These are phyloP conservation scores for Dipteronia sinensis DNA, from an alignment of 345 rosid genomes.

Conservation along the genomic window DNA sequence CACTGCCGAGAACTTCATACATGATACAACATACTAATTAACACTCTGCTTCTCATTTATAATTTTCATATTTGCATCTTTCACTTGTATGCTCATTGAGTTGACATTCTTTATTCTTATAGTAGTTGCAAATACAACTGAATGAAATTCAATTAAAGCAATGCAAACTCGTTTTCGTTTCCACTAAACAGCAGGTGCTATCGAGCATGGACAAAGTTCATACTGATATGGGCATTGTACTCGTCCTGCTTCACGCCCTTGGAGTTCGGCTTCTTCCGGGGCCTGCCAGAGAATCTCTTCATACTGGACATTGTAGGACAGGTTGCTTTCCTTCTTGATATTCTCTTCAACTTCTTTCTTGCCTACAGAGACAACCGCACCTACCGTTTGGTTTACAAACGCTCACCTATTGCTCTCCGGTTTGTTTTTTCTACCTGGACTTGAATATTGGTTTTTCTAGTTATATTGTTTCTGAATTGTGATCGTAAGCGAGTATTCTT, in stretches of 20 bases:
- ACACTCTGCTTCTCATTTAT: too few species aligned
- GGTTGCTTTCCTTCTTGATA: constrained; percentile 73
- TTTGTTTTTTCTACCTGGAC: constrained; percentile 23
- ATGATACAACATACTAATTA: too few species aligned
- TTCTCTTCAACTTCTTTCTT: constrained; percentile 60
- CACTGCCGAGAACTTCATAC: too few species aligned
- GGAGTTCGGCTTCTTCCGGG: constrained; percentile 91
- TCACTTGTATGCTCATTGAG: too few species aligned
- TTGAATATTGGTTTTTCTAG: background rate
- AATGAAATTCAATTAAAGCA: background rate
- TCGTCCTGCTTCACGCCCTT: constrained; percentile 85
- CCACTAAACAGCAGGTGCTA: constrained; percentile 52
- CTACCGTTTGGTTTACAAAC: constrained; percentile 57
- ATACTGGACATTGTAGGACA: constrained; percentile 78
- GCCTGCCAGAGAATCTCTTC: constrained; percentile 67
- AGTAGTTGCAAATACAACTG: too few species aligned
- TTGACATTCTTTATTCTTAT: too few species aligned
- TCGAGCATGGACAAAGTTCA: constrained; percentile 63
- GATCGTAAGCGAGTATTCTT: too few species aligned
- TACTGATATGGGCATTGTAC: constrained; percentile 79
- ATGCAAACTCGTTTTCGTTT: background rate
- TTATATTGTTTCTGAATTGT: too few species aligned
- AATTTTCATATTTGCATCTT: too few species aligned
- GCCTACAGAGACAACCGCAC: constrained; percentile 66
- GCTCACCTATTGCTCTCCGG: constrained; percentile 60